Conservation (phyloP, 495 filamentous ascomycete genomes). For the Penicillium angulare region DNA sequence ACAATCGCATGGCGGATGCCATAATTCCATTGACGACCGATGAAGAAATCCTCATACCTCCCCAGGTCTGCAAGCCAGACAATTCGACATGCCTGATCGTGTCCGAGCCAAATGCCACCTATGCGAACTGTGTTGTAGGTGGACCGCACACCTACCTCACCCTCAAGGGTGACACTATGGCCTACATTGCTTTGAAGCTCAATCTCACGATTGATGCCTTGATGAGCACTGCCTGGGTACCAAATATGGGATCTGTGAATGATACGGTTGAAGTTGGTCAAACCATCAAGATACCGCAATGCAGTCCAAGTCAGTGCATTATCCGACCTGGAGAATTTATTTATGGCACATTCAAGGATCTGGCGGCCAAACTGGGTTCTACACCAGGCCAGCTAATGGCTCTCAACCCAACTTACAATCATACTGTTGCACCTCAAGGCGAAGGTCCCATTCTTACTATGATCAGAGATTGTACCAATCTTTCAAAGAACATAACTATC, state of each 20-base stretch:
- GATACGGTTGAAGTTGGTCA: not conserved
- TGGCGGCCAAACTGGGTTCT: constrained; percentile 14
- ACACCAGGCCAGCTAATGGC: constrained; percentile 21
- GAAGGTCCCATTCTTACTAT: not conserved
- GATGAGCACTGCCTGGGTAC: not conserved
- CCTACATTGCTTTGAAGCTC: constrained; percentile 5
- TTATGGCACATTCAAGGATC: constrained; percentile 22
- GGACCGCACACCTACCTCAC: constrained; percentile 18
- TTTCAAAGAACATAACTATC: too few relatives aligned
- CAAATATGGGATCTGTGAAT: too few relatives aligned
- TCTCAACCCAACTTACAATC: constrained; percentile 16
- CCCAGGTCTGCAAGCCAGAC: constrained; percentile 12
- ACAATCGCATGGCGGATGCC: constrained; percentile 19
- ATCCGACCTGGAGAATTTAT: constrained; percentile 11
- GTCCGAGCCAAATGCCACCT: not conserved
- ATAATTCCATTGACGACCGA: constrained; percentile 5
- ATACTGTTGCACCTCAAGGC: not conserved
- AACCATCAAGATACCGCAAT: constrained; percentile 20
- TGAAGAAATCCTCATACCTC: constrained; percentile 9
- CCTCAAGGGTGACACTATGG: constrained; percentile 12
- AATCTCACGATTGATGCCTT: constrained; percentile 13
- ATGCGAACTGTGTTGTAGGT: constrained; percentile 8
- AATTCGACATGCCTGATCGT: constrained; percentile 8
- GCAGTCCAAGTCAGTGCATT: constrained; percentile 12
- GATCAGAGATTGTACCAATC: too few relatives aligned